Conservation (phyloP, 1,139 yeast species). For the Kurtzmaniella quercitrusa region DNA sequence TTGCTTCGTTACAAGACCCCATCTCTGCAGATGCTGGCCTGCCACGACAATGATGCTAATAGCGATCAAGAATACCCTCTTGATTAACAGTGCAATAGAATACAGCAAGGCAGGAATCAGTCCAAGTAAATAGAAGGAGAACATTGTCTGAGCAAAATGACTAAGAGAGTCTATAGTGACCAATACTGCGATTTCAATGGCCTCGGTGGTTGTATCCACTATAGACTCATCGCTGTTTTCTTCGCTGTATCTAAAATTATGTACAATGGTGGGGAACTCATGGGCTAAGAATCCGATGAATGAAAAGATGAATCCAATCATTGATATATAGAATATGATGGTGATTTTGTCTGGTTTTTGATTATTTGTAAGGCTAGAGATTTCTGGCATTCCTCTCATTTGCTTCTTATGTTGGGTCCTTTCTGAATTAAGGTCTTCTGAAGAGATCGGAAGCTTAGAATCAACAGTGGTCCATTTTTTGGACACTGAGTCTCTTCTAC, state of each 20-base stretch:
- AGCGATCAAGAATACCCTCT: constrained; percentile 34
- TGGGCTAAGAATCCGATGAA: constrained; percentile 27
- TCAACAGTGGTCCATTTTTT: background rate
- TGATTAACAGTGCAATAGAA: constrained; percentile 42
- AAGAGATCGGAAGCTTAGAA: constrained; percentile 28
- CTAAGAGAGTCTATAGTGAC: constrained; percentile 29
- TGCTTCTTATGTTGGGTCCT: background rate
- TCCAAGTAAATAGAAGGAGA: constrained; percentile 35
- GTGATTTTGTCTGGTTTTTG: constrained; percentile 37
- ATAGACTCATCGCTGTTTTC: constrained; percentile 11
- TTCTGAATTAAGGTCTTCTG: constrained; percentile 29
- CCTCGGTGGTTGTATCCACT: constrained; percentile 18
- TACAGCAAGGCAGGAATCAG: constrained; percentile 38
- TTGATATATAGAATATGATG: constrained; percentile 33
- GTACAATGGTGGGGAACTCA: constrained; percentile 20
- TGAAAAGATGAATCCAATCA: constrained; percentile 31
- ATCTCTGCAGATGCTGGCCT: constrained; percentile 19
- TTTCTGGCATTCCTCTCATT: constrained; percentile 1
- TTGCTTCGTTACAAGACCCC: constrained; percentile 24
- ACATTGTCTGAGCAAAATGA: constrained; percentile 32
- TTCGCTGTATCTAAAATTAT: background rate
- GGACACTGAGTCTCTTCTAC: background rate
- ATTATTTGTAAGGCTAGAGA: background rate
- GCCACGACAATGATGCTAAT: constrained; percentile 27
- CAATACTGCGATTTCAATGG: constrained; percentile 19